Evolutionary conservation across 345 rosid genomes (phyloP).

Genomic region (Rhizophora mangle): DNA sequence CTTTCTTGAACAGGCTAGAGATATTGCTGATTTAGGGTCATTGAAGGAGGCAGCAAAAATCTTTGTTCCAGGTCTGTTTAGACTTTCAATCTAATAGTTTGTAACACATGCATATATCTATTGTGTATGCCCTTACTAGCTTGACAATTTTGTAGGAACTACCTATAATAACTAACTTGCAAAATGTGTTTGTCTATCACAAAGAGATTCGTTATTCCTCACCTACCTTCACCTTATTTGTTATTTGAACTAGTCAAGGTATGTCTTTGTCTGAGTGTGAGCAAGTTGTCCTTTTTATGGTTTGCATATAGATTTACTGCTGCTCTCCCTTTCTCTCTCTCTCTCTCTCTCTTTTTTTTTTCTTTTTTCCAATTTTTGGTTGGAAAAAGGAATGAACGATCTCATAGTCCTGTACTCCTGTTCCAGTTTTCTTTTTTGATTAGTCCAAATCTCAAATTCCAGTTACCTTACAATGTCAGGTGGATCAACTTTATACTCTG

Average conservation of each 20-base stretch:
- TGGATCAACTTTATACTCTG: conserved; percentile 70
- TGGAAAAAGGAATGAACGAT: neutral
- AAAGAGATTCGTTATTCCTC: no score
- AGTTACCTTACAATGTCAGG: conserved; percentile 39
- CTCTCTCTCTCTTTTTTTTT: neutral
- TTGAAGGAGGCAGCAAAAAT: conserved; percentile 74
- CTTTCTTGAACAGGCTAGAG: conserved; percentile 63
- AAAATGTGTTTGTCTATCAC: no score
- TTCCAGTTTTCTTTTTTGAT: conserved; percentile 2
- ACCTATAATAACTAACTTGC: no score
- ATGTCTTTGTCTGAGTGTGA: no score
- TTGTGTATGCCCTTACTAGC: no score
- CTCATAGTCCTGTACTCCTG: conserved; percentile 1
- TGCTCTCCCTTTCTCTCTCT: neutral
- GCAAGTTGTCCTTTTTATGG: neutral
- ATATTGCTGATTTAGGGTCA: conserved; percentile 76
- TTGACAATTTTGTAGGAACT: no score
- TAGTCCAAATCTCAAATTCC: conserved; percentile 5
- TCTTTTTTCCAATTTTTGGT: neutral
- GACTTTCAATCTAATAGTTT: neutral
- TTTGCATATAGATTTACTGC: neutral
- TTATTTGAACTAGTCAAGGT: no score
- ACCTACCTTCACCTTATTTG: no score
- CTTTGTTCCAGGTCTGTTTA: conserved; percentile 71
- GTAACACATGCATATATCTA: neutral